Evolutionary conservation across 176 grass and related monocot genomes (phyloP), one percentile per base, ranked within the genome.

Genomic region (Carex parvula): DNA sequence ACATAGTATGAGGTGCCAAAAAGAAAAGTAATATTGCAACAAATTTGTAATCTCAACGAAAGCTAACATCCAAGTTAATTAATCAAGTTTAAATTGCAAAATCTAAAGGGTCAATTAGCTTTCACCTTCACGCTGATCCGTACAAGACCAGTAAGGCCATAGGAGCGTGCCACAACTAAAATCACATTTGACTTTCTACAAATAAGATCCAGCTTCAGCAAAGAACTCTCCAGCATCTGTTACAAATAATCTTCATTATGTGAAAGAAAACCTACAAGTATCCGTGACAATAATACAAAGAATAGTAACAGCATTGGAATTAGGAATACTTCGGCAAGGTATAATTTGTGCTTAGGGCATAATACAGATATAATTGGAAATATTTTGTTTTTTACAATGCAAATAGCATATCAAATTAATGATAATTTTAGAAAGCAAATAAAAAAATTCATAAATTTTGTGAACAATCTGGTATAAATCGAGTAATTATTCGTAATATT

Each of bases 81-180:
- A 14, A 55, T 76, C 46, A 56, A 56, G 48, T 29, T 77, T 17
- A 70, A 70, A 70, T 41, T 55, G 14, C 24, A 77, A 56, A 33
- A 16, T 21, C 20, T 30, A 17, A n/a, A 24, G 21, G 71, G 24
- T 48, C 59, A 26, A 87, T 67, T 63, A 30, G 83, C 72, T 75
- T 93, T 56, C 52, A 98, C 95, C 95, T 95, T 94, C n/a, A 89
- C 26, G 26, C 95, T 98, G 83, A 98, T 79, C 63, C 95, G 90
- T 80, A 98, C 91, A 60, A 98, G 58, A 80, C 92, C 95, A 67
- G 92, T 95, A 54, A 98, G 88, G 85, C 91, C 94, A 88, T 97
- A 97, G 8, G 94, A 97, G 33, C 94, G 89, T 24, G 89, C 91
- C 68, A 89, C 83, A 90, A 98, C 91, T 85, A 98, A 90, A 29